Conservation (phyloP, 768 basidiomycete genomes). For the Tephrocybe sp. region DNA sequence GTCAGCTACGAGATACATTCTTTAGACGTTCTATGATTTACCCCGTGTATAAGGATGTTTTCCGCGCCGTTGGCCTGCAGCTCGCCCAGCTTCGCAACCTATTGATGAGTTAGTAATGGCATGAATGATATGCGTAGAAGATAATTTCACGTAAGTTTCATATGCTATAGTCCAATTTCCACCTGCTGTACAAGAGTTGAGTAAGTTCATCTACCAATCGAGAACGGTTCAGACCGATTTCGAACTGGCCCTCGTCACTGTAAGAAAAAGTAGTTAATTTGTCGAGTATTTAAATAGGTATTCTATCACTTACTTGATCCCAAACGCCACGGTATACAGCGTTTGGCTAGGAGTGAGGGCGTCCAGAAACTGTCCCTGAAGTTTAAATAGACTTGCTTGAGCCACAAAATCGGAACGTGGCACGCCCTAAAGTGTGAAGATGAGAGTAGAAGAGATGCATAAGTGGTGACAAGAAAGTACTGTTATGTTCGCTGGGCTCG, state of each 20-base stretch:
- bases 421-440: too few species aligned
- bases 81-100: conserved; percentile 26
- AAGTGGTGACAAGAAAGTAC: too few species aligned
- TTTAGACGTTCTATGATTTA: conserved; percentile 1
- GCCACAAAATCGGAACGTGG: conserved; percentile 29
- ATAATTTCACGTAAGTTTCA: too few species aligned
- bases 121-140: too few species aligned
- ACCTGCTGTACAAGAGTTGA: too few species aligned
- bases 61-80: conserved; percentile 28
- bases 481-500: conserved; percentile 25
- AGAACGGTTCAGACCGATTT: too few species aligned
- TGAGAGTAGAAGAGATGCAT: too few species aligned
- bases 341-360: conserved; percentile 26
- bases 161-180: too few species aligned
- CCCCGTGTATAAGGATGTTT: conserved; percentile 32
- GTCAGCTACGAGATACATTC: not conserved
- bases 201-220: too few species aligned
- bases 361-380: conserved; percentile 29
- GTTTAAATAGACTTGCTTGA: conserved; percentile 26
- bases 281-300: too few species aligned
- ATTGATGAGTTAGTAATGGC: not conserved
- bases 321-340: conserved; percentile 29
- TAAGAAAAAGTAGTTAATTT: too few species aligned
- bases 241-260: too few species aligned
- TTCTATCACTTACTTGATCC: conserved; percentile 32